These are phyloP conservation scores for Hypoxylon sp. DNA, from an alignment of 2,329 filamentous ascomycete genomes.

Conservation along the genomic window DNA sequence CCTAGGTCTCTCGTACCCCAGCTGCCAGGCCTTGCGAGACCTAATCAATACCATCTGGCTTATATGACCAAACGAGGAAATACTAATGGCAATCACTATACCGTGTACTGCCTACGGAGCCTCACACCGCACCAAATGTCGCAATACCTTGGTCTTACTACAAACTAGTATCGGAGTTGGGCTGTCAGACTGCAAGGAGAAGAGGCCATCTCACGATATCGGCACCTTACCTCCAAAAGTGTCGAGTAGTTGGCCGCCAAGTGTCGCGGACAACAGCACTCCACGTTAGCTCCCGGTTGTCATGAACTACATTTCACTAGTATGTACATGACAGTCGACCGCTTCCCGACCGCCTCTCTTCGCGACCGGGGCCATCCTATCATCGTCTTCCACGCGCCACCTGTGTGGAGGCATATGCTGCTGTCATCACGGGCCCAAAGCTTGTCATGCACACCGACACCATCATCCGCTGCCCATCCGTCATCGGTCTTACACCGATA, in stretches of 20 bases:
- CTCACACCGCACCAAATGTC: no score
- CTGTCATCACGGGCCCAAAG: conserved; percentile 15
- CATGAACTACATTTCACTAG: conserved; percentile 5
- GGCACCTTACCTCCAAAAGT: conserved; percentile 3
- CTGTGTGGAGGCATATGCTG: conserved; percentile 1
- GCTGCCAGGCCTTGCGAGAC: conserved; percentile 13
- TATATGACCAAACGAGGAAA: conserved; percentile 22
- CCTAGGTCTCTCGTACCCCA: no score
- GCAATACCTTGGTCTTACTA: conserved; percentile 13
- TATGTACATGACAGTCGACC: no score
- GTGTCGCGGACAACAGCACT: conserved; percentile 30
- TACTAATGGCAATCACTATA: conserved; percentile 13
- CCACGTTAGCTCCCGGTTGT: conserved; percentile 23
- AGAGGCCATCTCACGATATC: neutral
- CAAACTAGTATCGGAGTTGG: neutral
- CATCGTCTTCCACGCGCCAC: conserved; percentile 25
- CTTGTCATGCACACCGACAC: conserved; percentile 22
- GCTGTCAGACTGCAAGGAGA: neutral
- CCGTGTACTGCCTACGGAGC: no score
- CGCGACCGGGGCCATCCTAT: conserved; percentile 19
- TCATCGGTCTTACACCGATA: neutral
- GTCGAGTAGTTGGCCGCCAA: conserved; percentile 12
- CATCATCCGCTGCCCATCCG: neutral
- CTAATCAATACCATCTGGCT: conserved; percentile 8
- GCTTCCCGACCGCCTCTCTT: neutral